Percentiles rank a stretch among this genome's conserved stretches.
Evolutionary conservation across 2,329 filamentous ascomycete species (phyloP).

Genomic region (Delphinella strobiligena): DNA sequence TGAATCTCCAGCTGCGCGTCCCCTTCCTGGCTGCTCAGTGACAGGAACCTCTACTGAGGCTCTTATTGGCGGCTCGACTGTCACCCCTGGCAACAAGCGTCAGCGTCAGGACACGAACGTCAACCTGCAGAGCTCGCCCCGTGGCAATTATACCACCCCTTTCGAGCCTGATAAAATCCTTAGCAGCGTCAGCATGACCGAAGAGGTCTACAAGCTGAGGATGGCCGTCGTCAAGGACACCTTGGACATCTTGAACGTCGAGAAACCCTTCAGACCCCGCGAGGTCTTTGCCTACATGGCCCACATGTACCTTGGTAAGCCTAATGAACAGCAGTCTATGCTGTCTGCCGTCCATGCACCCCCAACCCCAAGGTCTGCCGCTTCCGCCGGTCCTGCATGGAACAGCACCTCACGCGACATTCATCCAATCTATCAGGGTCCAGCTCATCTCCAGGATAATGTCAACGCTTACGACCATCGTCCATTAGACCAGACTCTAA

Average conservation of each 20-base stretch:
- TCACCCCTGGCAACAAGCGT: neutral
- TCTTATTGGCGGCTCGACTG: too few relatives aligned
- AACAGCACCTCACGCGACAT: too few relatives aligned
- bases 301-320: neutral
- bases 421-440: too few relatives aligned
- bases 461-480: too few relatives aligned
- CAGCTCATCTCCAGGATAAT: too few relatives aligned
- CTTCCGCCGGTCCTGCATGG: too few relatives aligned
- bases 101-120: neutral
- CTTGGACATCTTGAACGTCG: neutral
- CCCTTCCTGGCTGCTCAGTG: neutral
- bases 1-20: neutral
- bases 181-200: neutral
- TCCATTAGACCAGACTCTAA: too few relatives aligned
- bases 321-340: neutral
- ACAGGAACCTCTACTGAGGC: too few relatives aligned
- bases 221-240: conserved; percentile 6
- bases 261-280: neutral
- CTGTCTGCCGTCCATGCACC: too few relatives aligned
- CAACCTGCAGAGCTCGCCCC: too few relatives aligned
- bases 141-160: too few relatives aligned
- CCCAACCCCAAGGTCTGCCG: too few relatives aligned
- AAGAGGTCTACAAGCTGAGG: conserved; percentile 6
- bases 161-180: neutral
- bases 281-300: neutral